Conservation (phyloP, 2,329 filamentous ascomycete species). For the Exophiala sp. region DNA sequence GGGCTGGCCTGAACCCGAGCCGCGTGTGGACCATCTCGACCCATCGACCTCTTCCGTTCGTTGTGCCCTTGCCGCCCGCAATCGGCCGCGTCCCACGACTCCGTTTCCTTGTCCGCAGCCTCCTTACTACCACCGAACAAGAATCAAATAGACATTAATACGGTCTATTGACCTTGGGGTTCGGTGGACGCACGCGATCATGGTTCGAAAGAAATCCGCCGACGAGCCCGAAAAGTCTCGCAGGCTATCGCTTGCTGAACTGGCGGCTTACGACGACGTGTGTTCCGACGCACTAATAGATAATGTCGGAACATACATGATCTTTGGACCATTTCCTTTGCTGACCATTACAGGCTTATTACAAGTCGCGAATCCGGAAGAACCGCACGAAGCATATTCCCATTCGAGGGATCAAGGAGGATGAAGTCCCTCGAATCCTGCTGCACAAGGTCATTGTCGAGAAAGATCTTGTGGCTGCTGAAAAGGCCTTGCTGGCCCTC, state of each 20-base stretch:
- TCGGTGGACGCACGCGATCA: slow-evolving; percentile 16
- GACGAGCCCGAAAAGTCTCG: slow-evolving; percentile 43
- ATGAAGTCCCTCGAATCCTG: slow-evolving; percentile 55
- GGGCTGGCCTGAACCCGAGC: slow-evolving; percentile 23
- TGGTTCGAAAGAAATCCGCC: slow-evolving; percentile 20
- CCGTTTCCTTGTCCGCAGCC: neutral
- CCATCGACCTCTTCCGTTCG: slow-evolving; percentile 18
- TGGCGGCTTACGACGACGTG: slow-evolving; percentile 91
- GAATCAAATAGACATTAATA: neutral
- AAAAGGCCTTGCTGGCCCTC: slow-evolving; percentile 64
- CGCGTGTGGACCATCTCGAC: slow-evolving; percentile 11
- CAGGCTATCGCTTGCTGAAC: slow-evolving; percentile 74
- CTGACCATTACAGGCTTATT: slow-evolving; percentile 63
- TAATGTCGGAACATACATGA: slow-evolving; percentile 59
- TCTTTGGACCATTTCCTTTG: slow-evolving; percentile 8
- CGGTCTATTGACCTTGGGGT: neutral
- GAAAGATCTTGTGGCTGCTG: slow-evolving; percentile 65
- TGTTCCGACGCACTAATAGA: slow-evolving; percentile 92
- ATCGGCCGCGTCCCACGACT: neutral
- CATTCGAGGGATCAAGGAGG: slow-evolving; percentile 68
- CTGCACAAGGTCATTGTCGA: slow-evolving; percentile 64
- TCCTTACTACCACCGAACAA: neutral
- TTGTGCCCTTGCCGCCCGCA: slow-evolving; percentile 5
- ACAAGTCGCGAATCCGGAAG: slow-evolving; percentile 94
- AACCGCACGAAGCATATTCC: slow-evolving; percentile 82